phyloP scores from a whole-genome alignment of 2,329 filamentous ascomycete species.

The Metarhizium sp. region DNA sequence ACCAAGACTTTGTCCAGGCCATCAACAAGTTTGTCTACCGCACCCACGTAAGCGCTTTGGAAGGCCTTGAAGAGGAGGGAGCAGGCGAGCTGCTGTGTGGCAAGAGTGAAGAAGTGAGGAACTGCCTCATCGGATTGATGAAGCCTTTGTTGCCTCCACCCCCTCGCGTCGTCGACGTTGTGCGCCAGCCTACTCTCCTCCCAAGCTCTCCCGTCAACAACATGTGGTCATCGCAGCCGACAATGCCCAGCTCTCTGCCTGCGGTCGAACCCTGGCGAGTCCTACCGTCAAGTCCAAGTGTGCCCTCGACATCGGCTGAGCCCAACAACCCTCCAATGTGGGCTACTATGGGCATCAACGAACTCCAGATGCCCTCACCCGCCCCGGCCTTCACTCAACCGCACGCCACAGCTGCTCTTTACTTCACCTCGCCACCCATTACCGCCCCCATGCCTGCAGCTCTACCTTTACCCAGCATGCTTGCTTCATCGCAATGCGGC shows the following conservation, averaged over 20 bases:
- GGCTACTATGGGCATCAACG: conserved; percentile 67
- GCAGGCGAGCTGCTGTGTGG: conserved; percentile 87
- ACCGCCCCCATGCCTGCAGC: conserved; percentile 60
- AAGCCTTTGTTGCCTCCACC: conserved; percentile 79
- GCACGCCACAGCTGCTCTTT: conserved; percentile 62
- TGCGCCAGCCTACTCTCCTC: conserved; percentile 76
- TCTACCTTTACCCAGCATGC: conserved; percentile 77
- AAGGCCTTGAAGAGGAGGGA: conserved; percentile 94
- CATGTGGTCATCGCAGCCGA: conserved; percentile 74
- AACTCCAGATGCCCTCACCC: conserved; percentile 68
- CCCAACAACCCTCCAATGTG: conserved; percentile 63
- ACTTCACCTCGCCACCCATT: conserved; percentile 71
- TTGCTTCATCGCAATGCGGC: conserved; percentile 70
- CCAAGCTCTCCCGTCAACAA: conserved; percentile 69
- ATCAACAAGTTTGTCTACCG: conserved; percentile 97
- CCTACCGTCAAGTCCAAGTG: conserved; percentile 77
- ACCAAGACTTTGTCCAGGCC: conserved; percentile 92
- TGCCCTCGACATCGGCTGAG: conserved; percentile 61
- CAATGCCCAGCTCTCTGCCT: conserved; percentile 54
- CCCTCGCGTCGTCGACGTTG: conserved; percentile 79
- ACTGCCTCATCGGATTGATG: conserved; percentile 73
- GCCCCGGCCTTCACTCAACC: conserved; percentile 68
- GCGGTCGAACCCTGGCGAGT: conserved; percentile 84
- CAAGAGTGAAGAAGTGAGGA: conserved; percentile 89
- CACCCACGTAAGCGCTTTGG: conserved; percentile 77